Evolutionary conservation across 1,284 basidiomycete species (phyloP).

Genomic region (Leccinum pachyderme): DNA sequence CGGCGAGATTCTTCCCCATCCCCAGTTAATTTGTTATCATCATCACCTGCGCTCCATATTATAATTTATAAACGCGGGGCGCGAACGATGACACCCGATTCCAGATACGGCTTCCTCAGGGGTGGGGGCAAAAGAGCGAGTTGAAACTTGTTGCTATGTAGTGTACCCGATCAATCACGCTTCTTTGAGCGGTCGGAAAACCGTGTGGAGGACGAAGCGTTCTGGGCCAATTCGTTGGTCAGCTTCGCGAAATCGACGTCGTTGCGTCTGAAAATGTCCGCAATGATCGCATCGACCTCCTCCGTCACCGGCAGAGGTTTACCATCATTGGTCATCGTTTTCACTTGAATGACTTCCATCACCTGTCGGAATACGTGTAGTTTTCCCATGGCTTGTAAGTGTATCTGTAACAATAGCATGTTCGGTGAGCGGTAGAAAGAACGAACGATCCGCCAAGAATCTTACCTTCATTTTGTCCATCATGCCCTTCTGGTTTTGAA

Average conservation of each 20-base stretch:
- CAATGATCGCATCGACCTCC: conserved; percentile 32
- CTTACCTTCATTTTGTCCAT: conserved; percentile 32
- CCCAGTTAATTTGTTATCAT: background rate
- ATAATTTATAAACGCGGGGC: background rate
- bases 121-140: background rate
- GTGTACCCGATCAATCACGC: conserved; percentile 20
- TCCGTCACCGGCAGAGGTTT: conserved; percentile 24
- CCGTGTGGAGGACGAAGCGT: conserved; percentile 19
- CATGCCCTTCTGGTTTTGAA: conserved; percentile 23
- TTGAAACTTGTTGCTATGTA: conserved; percentile 1
- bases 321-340: conserved; percentile 30
- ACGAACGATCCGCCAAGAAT: background rate
- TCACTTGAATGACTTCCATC: conserved; percentile 35
- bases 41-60: background rate
- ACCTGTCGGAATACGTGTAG: conserved; percentile 31
- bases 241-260: conserved; percentile 31
- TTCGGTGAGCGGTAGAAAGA: background rate
- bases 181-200: conserved; percentile 29
- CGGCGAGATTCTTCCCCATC: background rate
- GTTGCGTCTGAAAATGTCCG: conserved; percentile 33
- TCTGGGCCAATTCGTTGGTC: conserved; percentile 23
- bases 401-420: conserved; percentile 17
- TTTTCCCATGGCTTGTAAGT: conserved; percentile 31
- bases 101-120: conserved; percentile 2
- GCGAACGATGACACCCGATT: background rate